phyloP scores from a whole-genome alignment of 768 basidiomycete species.

The Trichaptum fuscoviolaceum region DNA sequence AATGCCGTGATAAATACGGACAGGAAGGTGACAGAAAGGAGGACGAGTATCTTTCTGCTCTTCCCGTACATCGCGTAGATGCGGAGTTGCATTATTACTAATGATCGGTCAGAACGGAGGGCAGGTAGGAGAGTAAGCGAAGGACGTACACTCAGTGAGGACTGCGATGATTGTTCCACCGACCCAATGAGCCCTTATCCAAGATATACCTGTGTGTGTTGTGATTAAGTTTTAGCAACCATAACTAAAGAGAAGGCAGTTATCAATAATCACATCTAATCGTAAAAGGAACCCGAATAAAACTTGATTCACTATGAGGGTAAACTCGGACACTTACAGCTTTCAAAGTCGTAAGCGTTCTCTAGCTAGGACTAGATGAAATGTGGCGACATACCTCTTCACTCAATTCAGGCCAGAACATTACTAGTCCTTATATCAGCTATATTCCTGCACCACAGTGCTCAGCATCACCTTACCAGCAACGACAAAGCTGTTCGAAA shows the following conservation, averaged over 20 bases:
- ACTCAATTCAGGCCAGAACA: background rate
- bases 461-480: background rate
- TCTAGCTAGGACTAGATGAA: background rate
- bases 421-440: background rate
- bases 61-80: slow-evolving; percentile 57
- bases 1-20: slow-evolving; percentile 35
- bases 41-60: slow-evolving; percentile 42
- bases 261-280: background rate
- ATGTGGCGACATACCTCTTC: background rate
- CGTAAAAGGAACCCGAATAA: background rate
- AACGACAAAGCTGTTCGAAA: background rate
- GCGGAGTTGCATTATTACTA: slow-evolving; percentile 57
- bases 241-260: background rate
- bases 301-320: background rate
- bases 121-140: background rate
- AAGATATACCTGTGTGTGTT: background rate
- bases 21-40: slow-evolving; percentile 41
- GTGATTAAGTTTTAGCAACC: background rate
- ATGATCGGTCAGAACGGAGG: background rate
- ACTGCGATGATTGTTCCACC: background rate
- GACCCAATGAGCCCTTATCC: background rate
- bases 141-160: background rate
- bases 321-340: background rate
- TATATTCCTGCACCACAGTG: background rate
- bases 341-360: background rate